These are phyloP conservation scores for Akanthomyces muscarius DNA, from an alignment of 2,329 filamentous ascomycete species.

Conservation along the genomic window DNA sequence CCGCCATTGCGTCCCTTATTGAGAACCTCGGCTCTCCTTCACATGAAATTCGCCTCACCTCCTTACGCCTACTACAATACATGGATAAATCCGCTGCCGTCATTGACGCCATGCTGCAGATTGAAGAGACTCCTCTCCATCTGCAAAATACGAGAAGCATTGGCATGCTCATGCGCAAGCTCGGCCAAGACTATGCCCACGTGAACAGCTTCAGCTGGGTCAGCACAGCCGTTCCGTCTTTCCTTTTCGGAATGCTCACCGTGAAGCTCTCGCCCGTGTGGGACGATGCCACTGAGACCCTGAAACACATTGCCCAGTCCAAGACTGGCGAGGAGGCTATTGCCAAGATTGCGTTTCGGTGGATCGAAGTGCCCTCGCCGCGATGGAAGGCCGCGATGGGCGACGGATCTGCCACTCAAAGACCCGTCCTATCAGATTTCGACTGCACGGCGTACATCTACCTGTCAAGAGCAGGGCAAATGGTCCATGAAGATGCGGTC, in stretches of 20 bases:
- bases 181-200: constrained; percentile 61
- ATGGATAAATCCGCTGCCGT: constrained; percentile 39
- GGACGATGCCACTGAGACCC: constrained; percentile 73
- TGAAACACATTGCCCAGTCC: constrained; percentile 70
- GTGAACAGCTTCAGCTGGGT: constrained; percentile 61
- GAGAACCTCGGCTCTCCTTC: constrained; percentile 72
- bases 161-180: constrained; percentile 79
- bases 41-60: constrained; percentile 67
- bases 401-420: constrained; percentile 32
- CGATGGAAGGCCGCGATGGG: constrained; percentile 45
- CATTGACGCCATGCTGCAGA: constrained; percentile 61
- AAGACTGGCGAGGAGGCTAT: constrained; percentile 70
- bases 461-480: constrained; percentile 49
- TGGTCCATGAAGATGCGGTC: constrained; percentile 49
- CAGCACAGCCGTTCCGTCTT: constrained; percentile 68
- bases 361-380: constrained; percentile 61
- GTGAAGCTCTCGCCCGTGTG: constrained; percentile 81
- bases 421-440: constrained; percentile 63
- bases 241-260: constrained; percentile 85
- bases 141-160: constrained; percentile 68
- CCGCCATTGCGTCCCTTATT: constrained; percentile 61
- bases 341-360: constrained; percentile 69
- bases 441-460: constrained; percentile 73
- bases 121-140: constrained; percentile 75
- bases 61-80: constrained; percentile 66